These are phyloP conservation scores for Phragmites australis DNA, from an alignment of 176 grass and related monocot species.

Conservation along the genomic window DNA sequence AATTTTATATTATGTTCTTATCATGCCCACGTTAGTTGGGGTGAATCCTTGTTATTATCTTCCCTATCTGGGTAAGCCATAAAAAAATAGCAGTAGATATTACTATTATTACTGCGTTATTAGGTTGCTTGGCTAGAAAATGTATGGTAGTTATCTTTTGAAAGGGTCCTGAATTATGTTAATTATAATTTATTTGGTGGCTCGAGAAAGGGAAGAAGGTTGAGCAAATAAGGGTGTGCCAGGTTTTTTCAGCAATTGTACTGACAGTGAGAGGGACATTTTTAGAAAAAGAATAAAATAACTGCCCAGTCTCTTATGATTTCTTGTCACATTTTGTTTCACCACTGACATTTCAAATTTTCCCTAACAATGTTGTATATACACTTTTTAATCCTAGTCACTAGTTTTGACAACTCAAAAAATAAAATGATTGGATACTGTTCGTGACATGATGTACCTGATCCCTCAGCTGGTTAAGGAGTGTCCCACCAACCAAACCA, in stretches of 20 bases:
- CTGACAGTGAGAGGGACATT: not conserved
- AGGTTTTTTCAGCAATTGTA: not conserved
- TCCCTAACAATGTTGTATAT: not conserved
- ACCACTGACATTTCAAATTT: not conserved
- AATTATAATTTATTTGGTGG: too few relatives aligned
- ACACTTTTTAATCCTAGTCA: not conserved
- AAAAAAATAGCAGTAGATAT: not conserved
- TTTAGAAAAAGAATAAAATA: not conserved
- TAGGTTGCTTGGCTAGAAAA: not conserved
- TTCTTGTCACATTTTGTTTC: not conserved
- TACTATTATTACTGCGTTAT: not conserved
- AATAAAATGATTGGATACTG: not conserved
- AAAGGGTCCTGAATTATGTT: not conserved
- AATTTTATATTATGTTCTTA: not conserved
- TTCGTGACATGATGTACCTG: slow-evolving; percentile 58
- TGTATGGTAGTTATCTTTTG: not conserved
- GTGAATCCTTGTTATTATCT: not conserved
- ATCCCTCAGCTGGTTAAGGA: slow-evolving; percentile 90
- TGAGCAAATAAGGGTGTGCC: too few relatives aligned
- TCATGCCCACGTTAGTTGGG: not conserved
- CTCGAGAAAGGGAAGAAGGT: too few relatives aligned
- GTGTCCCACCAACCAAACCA: slow-evolving; percentile 84
- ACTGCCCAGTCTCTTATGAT: not conserved
- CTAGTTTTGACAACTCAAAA: slow-evolving; percentile 23
- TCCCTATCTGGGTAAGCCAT: slow-evolving; percentile 5